Evolutionary conservation across 2,329 filamentous ascomycete species (phyloP).

Genomic region (Nectriaceae sp.): DNA sequence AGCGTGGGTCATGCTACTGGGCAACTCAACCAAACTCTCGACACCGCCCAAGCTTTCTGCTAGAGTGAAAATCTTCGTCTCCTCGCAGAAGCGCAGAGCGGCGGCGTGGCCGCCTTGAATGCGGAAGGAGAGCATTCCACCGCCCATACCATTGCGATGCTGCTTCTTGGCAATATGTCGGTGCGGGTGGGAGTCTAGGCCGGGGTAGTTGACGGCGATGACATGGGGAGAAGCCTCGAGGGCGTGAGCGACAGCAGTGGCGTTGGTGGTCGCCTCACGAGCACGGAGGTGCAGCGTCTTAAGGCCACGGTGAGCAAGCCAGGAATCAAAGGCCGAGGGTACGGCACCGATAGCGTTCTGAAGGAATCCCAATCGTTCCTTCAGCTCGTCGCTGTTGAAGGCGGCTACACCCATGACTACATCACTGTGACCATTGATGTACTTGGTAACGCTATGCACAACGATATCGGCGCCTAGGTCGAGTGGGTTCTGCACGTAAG

Average conservation of each 20-base stretch:
- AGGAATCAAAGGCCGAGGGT: slow-evolving; percentile 93
- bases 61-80: slow-evolving; percentile 86
- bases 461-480: slow-evolving; percentile 96
- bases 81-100: slow-evolving; percentile 89
- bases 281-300: slow-evolving; percentile 96
- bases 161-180: slow-evolving; percentile 83
- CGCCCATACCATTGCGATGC: slow-evolving; percentile 91
- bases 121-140: slow-evolving; percentile 97
- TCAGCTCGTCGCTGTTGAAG: slow-evolving; percentile 84
- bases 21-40: slow-evolving; percentile 89
- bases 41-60: slow-evolving; percentile 92
- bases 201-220: slow-evolving; percentile 92
- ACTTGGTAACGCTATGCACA: slow-evolving; percentile 96
- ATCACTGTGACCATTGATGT: slow-evolving; percentile 97
- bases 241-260: slow-evolving; percentile 71
- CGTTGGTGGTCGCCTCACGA: slow-evolving; percentile 81
- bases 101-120: slow-evolving; percentile 83
- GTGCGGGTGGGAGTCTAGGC: slow-evolving; percentile 84
- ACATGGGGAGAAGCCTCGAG: slow-evolving; percentile 82
- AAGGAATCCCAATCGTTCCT: slow-evolving; percentile 79
- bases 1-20: slow-evolving; percentile 94
- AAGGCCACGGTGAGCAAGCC: slow-evolving; percentile 94
- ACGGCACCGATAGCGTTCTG: slow-evolving; percentile 98
- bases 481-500: slow-evolving; percentile 95
- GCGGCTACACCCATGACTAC: slow-evolving; percentile 97